Evolutionary conservation across 768 basidiomycete species (phyloP), one percentile per base, ranked within the genome.

Genomic region (Podaxis pistillaris): DNA sequence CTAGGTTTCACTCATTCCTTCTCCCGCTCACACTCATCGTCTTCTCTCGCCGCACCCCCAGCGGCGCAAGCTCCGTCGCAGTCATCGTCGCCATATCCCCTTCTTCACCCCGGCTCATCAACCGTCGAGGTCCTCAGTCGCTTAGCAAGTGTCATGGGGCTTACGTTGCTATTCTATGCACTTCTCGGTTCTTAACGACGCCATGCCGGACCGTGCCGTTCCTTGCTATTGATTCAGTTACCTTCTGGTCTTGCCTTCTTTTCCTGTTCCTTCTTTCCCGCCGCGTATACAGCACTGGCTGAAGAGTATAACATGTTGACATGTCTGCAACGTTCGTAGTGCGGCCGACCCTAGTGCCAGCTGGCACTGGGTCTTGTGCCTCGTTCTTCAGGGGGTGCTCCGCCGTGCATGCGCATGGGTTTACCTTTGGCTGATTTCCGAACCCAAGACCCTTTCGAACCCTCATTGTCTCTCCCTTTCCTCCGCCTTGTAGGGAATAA

Each of bases 171-270:
- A 52, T 37, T 63, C 50, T 52, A 69, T 36, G 58, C 65, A 53
- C 52, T 62, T 56, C 58, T 75, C 65, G 17, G 72, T 70, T 33
- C 75, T 60, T 74, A 86, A 87, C n/a, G 15, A 19, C 19, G n/a
- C n/a, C 44, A 17, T 46, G 17, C 44, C n/a, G 19, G n/a, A 46
- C 17, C 7, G 19, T 19, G 33, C 15, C 44, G 22, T n/a, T 19
- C 44, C 8, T 46, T 46, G n/a, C 7, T 9, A 22, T 46, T 46
- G n/a, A 46, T 17, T 46, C 19, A 9, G 44, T n/a, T 19, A 46
- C 8, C 4, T 8, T 46, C 44, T 46, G 44, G 41, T n/a, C 44
- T 46, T 33, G 33, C 33, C 33, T 33, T 33, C 30, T 33, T 33
- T 33, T 33, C 33, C 30, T 33, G 8, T 33, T 33, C 33, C 8